These are phyloP conservation scores for Phytopythium montanum DNA, from an alignment of 352 stramenopile genomes.

Conservation along the genomic window DNA sequence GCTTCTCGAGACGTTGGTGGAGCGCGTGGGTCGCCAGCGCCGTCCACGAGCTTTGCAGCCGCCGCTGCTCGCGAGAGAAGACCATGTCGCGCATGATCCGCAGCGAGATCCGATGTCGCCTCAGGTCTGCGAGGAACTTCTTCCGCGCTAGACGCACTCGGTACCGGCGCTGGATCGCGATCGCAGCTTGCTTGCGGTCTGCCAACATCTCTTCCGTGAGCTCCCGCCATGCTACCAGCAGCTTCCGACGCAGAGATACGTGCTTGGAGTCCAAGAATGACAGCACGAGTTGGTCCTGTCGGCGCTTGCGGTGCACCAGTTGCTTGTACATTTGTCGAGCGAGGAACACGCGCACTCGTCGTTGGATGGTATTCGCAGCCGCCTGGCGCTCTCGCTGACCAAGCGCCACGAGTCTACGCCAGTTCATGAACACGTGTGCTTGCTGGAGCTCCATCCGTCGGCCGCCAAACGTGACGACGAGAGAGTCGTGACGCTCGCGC, in stretches of 20 bases:
- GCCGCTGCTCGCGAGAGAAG: conserved; percentile 26
- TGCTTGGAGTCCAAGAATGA: conserved; percentile 4
- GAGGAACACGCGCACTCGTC: conserved; percentile 28
- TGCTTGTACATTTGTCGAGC: conserved; percentile 31
- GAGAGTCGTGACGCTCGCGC: conserved; percentile 30
- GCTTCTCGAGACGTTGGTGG: conserved; percentile 39
- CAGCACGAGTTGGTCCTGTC: conserved; percentile 38
- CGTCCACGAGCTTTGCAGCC: conserved; percentile 29
- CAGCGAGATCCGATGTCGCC: conserved; percentile 36
- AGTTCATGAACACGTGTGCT: conserved; percentile 26
- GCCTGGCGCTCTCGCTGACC: conserved; percentile 25
- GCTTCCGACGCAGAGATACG: background rate
- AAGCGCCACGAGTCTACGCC: conserved; percentile 32
- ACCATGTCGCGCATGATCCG: conserved; percentile 49
- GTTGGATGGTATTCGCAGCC: conserved; percentile 37
- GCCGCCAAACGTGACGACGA: conserved; percentile 32
- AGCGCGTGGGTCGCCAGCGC: conserved; percentile 47
- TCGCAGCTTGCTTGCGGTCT: conserved; percentile 16
- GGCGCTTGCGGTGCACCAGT: conserved; percentile 26
- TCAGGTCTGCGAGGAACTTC: conserved; percentile 34
- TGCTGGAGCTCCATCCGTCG: conserved; percentile 23
- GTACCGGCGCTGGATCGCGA: conserved; percentile 40
- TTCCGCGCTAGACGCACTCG: conserved; percentile 26
- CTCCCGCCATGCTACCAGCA: conserved; percentile 25
- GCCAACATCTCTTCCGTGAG: conserved; percentile 10